Base-by-base conservation (phyloP, 108 stramenopile species). In the Nannochloropsis gaditana region DNA sequence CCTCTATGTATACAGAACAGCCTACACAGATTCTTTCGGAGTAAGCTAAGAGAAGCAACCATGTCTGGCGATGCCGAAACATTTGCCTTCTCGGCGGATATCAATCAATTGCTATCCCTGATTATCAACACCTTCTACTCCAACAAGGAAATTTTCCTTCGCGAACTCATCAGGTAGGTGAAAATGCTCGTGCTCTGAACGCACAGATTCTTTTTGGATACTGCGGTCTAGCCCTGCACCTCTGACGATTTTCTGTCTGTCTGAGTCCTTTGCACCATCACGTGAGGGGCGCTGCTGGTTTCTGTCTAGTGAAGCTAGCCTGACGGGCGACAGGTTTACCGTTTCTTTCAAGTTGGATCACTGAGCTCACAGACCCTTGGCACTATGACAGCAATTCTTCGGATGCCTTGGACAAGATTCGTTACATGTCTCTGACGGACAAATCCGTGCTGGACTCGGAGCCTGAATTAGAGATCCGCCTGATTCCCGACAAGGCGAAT, bases 31-130 rank as follows among this genome's bases (percentile, higher is more conserved):
- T 31, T 31, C 1, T 31, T 31, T 31, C 31, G 31, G 31, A 31
- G 31, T 31, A 31, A 31, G 31, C 31, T 31, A 31, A 31, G 31
- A 31, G 31, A 31, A 31, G 31, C 59, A 73, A 73, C 2, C 59
- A 73, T 73, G 59, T 15, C 59, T 73, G 59, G 59, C 59, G 59
- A 94, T 84, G 89, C 95, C 42, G 99, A 99, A 93, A 98, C 95
- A 89, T 99, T 96, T 90, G 97, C 99, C 84, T 99, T 99, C 94
- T 95, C 95, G 43, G 99, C 99, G 80, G 99, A 99, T 90, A 99
- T 99, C 96, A 99, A 97, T 93, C 99, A 99, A 94, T 95, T 99
- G 43, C 93, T 99, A 83, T 98, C 97, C 86, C 93, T 99, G 94
- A 99, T 93, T 82, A 95, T 94, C 92, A 93, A 92, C 90, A 97